These are phyloP conservation scores for Lolium rigidum DNA, from an alignment of 176 grass and related monocot species.

Conservation along the genomic window DNA sequence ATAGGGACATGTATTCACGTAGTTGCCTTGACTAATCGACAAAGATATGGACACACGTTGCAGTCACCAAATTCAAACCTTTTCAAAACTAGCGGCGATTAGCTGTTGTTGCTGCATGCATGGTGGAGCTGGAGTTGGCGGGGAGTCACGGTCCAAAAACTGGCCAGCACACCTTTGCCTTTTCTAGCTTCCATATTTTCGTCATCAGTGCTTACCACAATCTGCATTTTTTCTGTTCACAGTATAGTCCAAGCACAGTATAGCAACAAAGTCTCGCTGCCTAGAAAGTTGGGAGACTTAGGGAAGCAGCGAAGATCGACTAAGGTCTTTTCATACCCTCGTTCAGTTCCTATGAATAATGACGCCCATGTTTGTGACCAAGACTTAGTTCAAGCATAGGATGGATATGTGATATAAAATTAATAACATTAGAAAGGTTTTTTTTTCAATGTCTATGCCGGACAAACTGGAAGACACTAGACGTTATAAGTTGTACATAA, in stretches of 20 bases:
- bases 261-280: neutral
- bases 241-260: neutral
- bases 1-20: too few relatives aligned
- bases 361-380: too few relatives aligned
- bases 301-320: neutral
- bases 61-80: too few relatives aligned
- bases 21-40: too few relatives aligned
- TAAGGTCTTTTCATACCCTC: neutral
- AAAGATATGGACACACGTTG: too few relatives aligned
- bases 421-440: too few relatives aligned
- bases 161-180: neutral
- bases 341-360: too few relatives aligned
- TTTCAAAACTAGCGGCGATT: neutral
- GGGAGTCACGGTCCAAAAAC: neutral
- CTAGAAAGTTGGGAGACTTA: neutral
- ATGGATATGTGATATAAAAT: too few relatives aligned
- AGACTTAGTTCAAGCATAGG: too few relatives aligned
- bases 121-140: neutral
- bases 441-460: too few relatives aligned
- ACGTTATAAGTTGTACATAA: too few relatives aligned
- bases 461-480: too few relatives aligned
- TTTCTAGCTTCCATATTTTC: neutral
- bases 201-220: neutral
- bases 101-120: neutral
- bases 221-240: neutral